These are phyloP conservation scores for Tricholoma saponaceum DNA, from an alignment of 768 basidiomycete species.

Conservation along the genomic window DNA sequence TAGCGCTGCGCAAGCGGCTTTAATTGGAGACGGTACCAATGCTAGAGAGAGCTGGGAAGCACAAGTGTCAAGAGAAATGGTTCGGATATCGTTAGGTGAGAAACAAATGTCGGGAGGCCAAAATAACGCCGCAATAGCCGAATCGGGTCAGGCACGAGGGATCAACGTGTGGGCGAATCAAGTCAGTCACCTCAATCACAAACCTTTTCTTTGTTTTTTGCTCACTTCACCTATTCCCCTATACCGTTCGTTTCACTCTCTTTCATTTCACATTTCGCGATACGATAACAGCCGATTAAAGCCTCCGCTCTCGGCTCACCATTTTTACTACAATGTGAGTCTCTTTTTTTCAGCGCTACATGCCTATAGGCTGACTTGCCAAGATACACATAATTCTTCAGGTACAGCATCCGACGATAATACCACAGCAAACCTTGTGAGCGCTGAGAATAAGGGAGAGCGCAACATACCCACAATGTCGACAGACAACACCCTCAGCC, in stretches of 20 bases:
- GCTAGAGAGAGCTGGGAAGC: slow-evolving; percentile 52
- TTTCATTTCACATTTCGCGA: slow-evolving; percentile 16
- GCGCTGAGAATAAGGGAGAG: slow-evolving; percentile 12
- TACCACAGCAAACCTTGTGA: slow-evolving; percentile 9
- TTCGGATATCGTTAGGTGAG: slow-evolving; percentile 43
- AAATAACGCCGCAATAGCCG: slow-evolving; percentile 16
- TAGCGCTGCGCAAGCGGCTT: slow-evolving; percentile 44
- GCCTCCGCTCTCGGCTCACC: slow-evolving; percentile 29
- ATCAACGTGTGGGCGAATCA: slow-evolving; percentile 32
- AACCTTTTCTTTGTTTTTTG: slow-evolving; percentile 8
- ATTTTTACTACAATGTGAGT: slow-evolving; percentile 36
- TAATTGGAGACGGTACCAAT: slow-evolving; percentile 20
- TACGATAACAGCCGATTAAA: slow-evolving; percentile 24
- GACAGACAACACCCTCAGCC: slow-evolving; percentile 7
- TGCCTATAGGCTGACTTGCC: slow-evolving; percentile 5
- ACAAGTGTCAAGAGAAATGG: slow-evolving; percentile 52
- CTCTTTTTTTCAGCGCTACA: neutral
- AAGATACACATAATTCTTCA: slow-evolving; percentile 29
- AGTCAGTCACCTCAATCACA: slow-evolving; percentile 2
- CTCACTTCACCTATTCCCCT: slow-evolving; percentile 24
- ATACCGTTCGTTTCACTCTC: slow-evolving; percentile 17
- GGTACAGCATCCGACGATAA: slow-evolving; percentile 22
- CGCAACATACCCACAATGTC: slow-evolving; percentile 14
- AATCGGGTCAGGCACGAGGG: slow-evolving; percentile 37
- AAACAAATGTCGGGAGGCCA: slow-evolving; percentile 13